Conservation (phyloP, 1,139 yeast species). For the Blastobotrys illinoisensis region DNA sequence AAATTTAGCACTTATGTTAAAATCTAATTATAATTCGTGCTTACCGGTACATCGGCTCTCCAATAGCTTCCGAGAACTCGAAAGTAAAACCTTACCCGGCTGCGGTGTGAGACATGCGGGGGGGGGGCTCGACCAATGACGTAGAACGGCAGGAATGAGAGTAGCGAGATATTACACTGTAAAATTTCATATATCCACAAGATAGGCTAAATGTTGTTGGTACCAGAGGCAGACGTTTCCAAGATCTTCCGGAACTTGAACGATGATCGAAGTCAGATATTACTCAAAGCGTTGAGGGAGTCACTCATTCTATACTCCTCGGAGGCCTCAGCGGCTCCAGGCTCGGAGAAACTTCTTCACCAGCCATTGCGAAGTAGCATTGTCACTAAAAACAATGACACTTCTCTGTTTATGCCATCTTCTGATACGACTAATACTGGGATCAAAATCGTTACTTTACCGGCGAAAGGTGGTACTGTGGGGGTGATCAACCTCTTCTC, state of each 20-base stretch:
- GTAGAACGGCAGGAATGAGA: too few species aligned
- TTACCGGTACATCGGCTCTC: too few species aligned
- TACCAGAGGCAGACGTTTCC: slow-evolving; percentile 2
- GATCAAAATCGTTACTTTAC: slow-evolving; percentile 7
- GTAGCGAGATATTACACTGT: too few species aligned
- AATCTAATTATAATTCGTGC: too few species aligned
- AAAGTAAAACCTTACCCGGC: too few species aligned
- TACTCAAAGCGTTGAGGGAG: slow-evolving; percentile 2
- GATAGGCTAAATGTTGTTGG: not conserved
- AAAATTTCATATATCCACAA: too few species aligned
- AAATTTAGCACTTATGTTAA: too few species aligned
- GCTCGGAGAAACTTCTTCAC: slow-evolving; percentile 3
- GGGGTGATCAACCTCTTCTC: slow-evolving; percentile 9
- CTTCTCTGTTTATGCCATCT: slow-evolving; percentile 9
- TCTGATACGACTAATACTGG: slow-evolving; percentile 7
- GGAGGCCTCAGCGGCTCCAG: not conserved
- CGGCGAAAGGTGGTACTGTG: slow-evolving; percentile 4
- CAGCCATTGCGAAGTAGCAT: slow-evolving; percentile 10
- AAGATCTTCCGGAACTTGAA: slow-evolving; percentile 1
- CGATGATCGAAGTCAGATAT: not conserved
- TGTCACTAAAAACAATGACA: slow-evolving; percentile 5
- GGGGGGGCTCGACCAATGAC: too few species aligned
- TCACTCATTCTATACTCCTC: not conserved
- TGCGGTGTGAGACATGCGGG: too few species aligned
- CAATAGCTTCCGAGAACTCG: too few species aligned